These are phyloP conservation scores for Diplodia scrobiculata DNA, from an alignment of 2,329 filamentous ascomycete species.

Conservation along the genomic window DNA sequence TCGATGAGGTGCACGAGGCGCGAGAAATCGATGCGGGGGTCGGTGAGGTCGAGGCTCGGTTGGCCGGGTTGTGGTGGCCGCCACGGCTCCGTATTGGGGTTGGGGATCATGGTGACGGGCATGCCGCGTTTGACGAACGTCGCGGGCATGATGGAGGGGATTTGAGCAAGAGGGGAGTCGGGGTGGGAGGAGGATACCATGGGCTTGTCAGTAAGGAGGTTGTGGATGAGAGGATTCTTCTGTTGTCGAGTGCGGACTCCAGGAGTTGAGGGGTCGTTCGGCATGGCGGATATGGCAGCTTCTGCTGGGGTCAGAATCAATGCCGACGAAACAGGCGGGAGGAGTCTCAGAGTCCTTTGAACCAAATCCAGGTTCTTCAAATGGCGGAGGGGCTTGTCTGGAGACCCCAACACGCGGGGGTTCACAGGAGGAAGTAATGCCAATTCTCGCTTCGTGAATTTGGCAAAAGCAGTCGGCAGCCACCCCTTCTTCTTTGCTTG, in stretches of 20 bases:
- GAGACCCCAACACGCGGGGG: slow-evolving; percentile 28
- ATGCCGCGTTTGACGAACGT: slow-evolving; percentile 91
- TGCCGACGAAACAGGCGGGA: slow-evolving; percentile 83
- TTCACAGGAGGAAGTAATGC: slow-evolving; percentile 35
- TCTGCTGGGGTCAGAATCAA: slow-evolving; percentile 85
- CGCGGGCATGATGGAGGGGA: slow-evolving; percentile 54
- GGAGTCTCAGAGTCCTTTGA: slow-evolving; percentile 67
- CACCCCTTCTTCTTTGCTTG: slow-evolving; percentile 26
- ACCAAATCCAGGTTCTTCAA: slow-evolving; percentile 74
- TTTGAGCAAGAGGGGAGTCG: slow-evolving; percentile 43
- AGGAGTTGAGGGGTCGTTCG: slow-evolving; percentile 36
- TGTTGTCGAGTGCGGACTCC: slow-evolving; percentile 61
- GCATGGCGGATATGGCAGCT: slow-evolving; percentile 64
- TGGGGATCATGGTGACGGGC: slow-evolving; percentile 79
- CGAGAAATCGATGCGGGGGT: slow-evolving; percentile 78
- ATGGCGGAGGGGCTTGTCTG: slow-evolving; percentile 48
- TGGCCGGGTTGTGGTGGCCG: slow-evolving; percentile 61
- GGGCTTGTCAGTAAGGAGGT: slow-evolving; percentile 92
- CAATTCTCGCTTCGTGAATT: slow-evolving; percentile 43
- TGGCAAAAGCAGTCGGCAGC: slow-evolving; percentile 50
- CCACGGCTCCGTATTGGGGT: slow-evolving; percentile 69
- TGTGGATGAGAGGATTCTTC: slow-evolving; percentile 89
- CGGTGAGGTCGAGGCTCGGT: slow-evolving; percentile 69
- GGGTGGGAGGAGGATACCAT: slow-evolving; percentile 90
- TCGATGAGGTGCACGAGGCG: slow-evolving; percentile 86